phyloP scores from a whole-genome alignment of 441 rosid genomes.

The Gossypium davidsonii region DNA sequence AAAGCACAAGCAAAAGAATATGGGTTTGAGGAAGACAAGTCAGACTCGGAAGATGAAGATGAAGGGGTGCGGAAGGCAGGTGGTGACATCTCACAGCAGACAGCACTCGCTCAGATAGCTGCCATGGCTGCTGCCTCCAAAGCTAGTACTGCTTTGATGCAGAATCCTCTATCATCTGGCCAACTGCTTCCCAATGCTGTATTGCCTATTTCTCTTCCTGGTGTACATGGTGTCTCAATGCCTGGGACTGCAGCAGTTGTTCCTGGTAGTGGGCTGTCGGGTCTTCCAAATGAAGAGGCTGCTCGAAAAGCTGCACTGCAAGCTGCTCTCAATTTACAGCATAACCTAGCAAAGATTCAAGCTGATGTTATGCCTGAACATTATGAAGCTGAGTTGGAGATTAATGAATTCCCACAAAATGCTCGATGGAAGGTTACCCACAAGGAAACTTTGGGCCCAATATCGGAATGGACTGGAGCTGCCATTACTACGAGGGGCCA shows the following conservation, averaged over 20 bases:
- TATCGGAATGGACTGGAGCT: conserved; percentile 95
- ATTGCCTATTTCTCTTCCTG: conserved; percentile 36
- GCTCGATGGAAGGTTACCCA: conserved; percentile 98
- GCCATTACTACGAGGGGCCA: conserved; percentile 93
- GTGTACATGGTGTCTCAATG: conserved; percentile 22
- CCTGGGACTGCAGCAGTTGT: conserved; percentile 34
- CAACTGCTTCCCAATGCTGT: conserved; percentile 34
- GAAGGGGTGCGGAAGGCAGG: conserved; percentile 89
- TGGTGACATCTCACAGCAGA: conserved; percentile 73
- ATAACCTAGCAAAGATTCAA: conserved; percentile 86
- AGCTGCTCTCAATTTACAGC: conserved; percentile 83
- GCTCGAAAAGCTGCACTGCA: conserved; percentile 86
- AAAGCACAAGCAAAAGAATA: conserved; percentile 95
- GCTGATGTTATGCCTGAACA: conserved; percentile 95
- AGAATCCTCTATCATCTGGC: conserved; percentile 24
- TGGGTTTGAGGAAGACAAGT: conserved; percentile 91
- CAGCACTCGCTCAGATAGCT: conserved; percentile 64
- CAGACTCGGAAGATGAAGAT: conserved; percentile 89
- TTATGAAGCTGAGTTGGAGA: conserved; percentile 90
- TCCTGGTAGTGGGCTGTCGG: conserved; percentile 36
- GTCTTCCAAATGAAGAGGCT: conserved; percentile 48
- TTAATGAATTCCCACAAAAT: conserved; percentile 89
- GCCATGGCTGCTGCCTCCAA: conserved; percentile 55
- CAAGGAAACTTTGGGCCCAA: conserved; percentile 93
- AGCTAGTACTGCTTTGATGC: conserved; percentile 23